Evolutionary conservation across 176 grass and related monocot species (phyloP).

Genomic region (Eleusine coracana): DNA sequence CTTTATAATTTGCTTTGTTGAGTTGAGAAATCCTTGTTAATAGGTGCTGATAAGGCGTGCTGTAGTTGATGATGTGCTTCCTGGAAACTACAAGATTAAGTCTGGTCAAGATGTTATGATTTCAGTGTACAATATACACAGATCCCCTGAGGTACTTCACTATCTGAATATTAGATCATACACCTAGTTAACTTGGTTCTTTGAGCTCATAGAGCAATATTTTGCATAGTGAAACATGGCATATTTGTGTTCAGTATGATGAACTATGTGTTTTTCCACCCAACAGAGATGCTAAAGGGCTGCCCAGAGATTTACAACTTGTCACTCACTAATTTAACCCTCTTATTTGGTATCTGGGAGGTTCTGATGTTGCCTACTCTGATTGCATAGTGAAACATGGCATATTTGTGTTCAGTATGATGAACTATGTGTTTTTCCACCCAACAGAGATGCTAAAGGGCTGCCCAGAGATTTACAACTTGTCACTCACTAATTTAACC

Average conservation of each 20-base stretch:
- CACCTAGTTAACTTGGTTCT: not conserved
- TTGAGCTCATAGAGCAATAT: not conserved
- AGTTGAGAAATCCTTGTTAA: constrained; percentile 44
- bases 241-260: constrained; percentile 21
- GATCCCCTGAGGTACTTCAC: constrained; percentile 74
- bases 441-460: not conserved
- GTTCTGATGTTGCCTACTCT: too few relatives aligned
- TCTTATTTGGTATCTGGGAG: not conserved
- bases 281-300: not conserved
- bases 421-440: constrained; percentile 5
- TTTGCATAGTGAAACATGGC: constrained; percentile 17
- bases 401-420: constrained; percentile 14
- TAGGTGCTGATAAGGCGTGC: constrained; percentile 90
- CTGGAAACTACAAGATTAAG: constrained; percentile 89
- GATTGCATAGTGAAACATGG: constrained; percentile 11
- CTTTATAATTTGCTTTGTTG: constrained; percentile 26
- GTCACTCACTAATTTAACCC: not conserved
- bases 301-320: constrained; percentile 4
- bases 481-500: not conserved
- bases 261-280: not conserved
- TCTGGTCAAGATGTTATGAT: constrained; percentile 97
- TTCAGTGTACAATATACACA: constrained; percentile 98
- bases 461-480: not conserved
- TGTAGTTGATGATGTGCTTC: constrained; percentile 86
- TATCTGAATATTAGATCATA: constrained; percentile 36